These are phyloP conservation scores for Epichloe uncinata DNA, from an alignment of 2,329 filamentous ascomycete genomes.

Conservation along the genomic window DNA sequence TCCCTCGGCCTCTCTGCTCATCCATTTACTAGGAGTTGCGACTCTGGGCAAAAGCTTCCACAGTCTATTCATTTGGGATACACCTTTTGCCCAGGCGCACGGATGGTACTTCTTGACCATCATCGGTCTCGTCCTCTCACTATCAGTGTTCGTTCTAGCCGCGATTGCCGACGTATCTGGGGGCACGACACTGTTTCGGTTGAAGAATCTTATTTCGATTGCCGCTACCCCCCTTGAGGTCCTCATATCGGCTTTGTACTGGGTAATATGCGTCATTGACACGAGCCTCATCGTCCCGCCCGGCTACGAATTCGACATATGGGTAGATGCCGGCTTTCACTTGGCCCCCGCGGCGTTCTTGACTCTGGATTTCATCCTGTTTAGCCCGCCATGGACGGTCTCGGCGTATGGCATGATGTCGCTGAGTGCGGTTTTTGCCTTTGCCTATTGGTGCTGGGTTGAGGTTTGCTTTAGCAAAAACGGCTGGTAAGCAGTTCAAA, in stretches of 20 bases:
- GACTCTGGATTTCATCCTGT: too few species aligned
- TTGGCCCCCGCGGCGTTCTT: too few species aligned
- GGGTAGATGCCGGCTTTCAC: too few species aligned
- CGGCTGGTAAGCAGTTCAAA: constrained; percentile 36
- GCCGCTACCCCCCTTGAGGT: too few species aligned
- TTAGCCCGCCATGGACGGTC: constrained; percentile 49
- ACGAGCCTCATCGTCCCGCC: too few species aligned
- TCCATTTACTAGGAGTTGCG: constrained; percentile 43
- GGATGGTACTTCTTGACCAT: constrained; percentile 65
- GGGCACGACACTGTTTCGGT: too few species aligned
- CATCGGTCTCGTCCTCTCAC: constrained; percentile 50
- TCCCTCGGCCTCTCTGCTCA: constrained; percentile 46
- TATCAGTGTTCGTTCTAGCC: constrained; percentile 46
- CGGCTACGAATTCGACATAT: too few species aligned
- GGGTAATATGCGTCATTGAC: too few species aligned
- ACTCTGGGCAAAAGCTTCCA: constrained; percentile 42
- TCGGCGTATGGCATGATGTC: constrained; percentile 43
- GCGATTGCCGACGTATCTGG: constrained; percentile 16
- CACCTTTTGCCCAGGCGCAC: constrained; percentile 42
- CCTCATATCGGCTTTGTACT: too few species aligned
- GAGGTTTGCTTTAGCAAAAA: constrained; percentile 58
- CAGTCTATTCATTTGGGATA: constrained; percentile 36
- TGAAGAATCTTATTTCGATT: too few species aligned
- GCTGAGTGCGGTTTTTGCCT: constrained; percentile 45
- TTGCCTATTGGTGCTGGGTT: constrained; percentile 65